Percentiles rank a stretch among this genome's conserved stretches.
These are phyloP conservation scores for Shiraia sp. DNA, from an alignment of 2,329 filamentous ascomycete species.

Conservation along the genomic window DNA sequence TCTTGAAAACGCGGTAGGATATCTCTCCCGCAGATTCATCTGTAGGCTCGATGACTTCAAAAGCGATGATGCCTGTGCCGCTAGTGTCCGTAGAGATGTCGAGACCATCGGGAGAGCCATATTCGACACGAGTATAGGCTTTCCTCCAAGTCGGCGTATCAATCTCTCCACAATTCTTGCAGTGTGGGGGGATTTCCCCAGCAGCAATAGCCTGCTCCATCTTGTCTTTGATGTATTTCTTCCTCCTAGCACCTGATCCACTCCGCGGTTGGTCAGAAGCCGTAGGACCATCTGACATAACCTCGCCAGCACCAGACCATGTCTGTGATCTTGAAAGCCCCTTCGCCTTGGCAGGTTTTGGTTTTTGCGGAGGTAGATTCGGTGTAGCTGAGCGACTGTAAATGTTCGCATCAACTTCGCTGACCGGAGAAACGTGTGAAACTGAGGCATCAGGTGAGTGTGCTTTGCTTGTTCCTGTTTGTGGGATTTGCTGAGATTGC, in stretches of 20 bases:
- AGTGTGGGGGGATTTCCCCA: slow-evolving; percentile 85
- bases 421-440: slow-evolving; percentile 21
- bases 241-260: slow-evolving; percentile 65
- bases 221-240: slow-evolving; percentile 63
- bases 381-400: slow-evolving; percentile 33
- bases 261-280: slow-evolving; percentile 43
- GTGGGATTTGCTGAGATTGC: slow-evolving; percentile 5
- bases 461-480: slow-evolving; percentile 12
- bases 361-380: slow-evolving; percentile 16
- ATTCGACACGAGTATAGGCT: slow-evolving; percentile 77
- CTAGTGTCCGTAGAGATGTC: slow-evolving; percentile 65
- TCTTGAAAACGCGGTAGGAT: slow-evolving; percentile 77
- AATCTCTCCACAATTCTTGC: slow-evolving; percentile 90
- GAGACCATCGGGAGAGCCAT: slow-evolving; percentile 70
- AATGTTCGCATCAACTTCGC: slow-evolving; percentile 18
- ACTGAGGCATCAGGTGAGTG: slow-evolving; percentile 23
- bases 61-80: slow-evolving; percentile 67
- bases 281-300: slow-evolving; percentile 37
- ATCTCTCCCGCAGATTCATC: slow-evolving; percentile 64
- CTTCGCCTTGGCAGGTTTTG: slow-evolving; percentile 27
- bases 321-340: slow-evolving; percentile 42
- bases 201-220: slow-evolving; percentile 66
- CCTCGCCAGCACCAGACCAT: slow-evolving; percentile 41
- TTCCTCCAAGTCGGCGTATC: slow-evolving; percentile 97
- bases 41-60: slow-evolving; percentile 33